A percentile compares a stretch with the other conserved stretches of the same genome.
These are phyloP conservation scores for Paecilomyces fulvus DNA, from an alignment of 2,329 filamentous ascomycete genomes.

Conservation along the genomic window DNA sequence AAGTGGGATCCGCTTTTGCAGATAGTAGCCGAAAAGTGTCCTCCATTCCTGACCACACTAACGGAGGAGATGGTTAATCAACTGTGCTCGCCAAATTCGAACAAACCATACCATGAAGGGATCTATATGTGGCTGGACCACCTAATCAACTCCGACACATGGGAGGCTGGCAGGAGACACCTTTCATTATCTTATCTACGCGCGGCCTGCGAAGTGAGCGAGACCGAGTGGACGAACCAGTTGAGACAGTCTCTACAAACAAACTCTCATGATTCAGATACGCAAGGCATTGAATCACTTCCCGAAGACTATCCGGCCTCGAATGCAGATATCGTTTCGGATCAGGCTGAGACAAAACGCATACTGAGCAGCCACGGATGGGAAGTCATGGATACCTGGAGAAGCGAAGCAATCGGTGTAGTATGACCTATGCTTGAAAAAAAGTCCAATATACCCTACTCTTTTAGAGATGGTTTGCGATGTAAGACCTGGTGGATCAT, in stretches of 20 bases:
- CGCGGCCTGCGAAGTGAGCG: conserved; percentile 21
- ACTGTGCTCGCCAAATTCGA: conserved; percentile 20
- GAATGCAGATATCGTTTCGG: not conserved
- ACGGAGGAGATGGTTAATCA: conserved; percentile 28
- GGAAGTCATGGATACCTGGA: conserved; percentile 20
- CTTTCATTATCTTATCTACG: conserved; percentile 25
- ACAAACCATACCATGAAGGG: conserved; percentile 33
- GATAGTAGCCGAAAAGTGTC: conserved; percentile 25
- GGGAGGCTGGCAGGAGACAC: conserved; percentile 21
- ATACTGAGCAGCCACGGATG: conserved; percentile 20
- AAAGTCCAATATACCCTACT: not conserved
- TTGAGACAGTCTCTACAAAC: conserved; percentile 13
- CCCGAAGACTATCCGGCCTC: not conserved
- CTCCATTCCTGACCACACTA: conserved; percentile 30
- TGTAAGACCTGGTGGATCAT: not conserved
- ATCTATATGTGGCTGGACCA: conserved; percentile 43
- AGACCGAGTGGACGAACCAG: conserved; percentile 24
- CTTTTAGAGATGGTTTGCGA: not conserved
- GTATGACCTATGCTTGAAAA: conserved; percentile 6
- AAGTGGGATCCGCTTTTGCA: conserved; percentile 30
- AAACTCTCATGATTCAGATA: not conserved
- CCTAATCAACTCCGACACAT: conserved; percentile 33
- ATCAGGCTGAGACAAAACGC: conserved; percentile 10
- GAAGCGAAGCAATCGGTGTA: conserved; percentile 26
- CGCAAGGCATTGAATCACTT: not conserved